These are phyloP conservation scores for Micractinium sp. DNA, from an alignment of 139 green algal genomes.

Conservation along the genomic window DNA sequence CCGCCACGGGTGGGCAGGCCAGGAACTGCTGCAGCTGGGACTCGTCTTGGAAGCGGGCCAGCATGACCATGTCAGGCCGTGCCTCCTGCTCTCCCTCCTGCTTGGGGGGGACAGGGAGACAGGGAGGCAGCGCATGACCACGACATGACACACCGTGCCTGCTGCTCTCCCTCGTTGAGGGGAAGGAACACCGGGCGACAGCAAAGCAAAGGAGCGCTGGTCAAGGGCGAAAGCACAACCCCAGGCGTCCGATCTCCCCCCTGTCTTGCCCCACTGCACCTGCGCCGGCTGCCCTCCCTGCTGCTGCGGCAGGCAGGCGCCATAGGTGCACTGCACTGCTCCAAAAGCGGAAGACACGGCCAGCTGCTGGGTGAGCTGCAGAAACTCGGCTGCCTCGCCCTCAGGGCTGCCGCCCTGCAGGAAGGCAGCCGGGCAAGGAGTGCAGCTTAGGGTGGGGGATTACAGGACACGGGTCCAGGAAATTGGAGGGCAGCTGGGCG, in stretches of 20 bases:
- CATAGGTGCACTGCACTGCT: conserved; percentile 37
- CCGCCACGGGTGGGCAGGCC: conserved; percentile 27
- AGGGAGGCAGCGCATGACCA: too few relatives aligned
- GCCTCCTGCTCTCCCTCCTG: neutral
- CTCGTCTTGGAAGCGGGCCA: conserved; percentile 24
- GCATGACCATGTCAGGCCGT: conserved; percentile 32
- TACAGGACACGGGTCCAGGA: neutral
- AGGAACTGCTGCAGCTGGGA: conserved; percentile 38
- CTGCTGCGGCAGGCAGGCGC: conserved; percentile 4
- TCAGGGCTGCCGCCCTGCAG: neutral
- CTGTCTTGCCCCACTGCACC: neutral
- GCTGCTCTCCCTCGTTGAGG: neutral
- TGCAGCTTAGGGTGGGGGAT: too few relatives aligned
- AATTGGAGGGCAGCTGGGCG: too few relatives aligned
- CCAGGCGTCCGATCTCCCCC: too few relatives aligned
- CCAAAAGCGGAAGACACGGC: conserved; percentile 41
- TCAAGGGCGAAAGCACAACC: too few relatives aligned
- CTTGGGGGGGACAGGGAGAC: neutral
- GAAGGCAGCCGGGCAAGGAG: neutral
- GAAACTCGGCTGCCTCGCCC: conserved; percentile 32
- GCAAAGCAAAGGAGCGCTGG: too few relatives aligned
- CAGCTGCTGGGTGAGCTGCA: conserved; percentile 36
- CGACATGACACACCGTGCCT: neutral
- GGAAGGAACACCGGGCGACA: too few relatives aligned
- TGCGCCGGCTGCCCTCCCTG: neutral